Base-by-base conservation (phyloP, 108 stramenopile species). In the Cyclotella baltica region DNA sequence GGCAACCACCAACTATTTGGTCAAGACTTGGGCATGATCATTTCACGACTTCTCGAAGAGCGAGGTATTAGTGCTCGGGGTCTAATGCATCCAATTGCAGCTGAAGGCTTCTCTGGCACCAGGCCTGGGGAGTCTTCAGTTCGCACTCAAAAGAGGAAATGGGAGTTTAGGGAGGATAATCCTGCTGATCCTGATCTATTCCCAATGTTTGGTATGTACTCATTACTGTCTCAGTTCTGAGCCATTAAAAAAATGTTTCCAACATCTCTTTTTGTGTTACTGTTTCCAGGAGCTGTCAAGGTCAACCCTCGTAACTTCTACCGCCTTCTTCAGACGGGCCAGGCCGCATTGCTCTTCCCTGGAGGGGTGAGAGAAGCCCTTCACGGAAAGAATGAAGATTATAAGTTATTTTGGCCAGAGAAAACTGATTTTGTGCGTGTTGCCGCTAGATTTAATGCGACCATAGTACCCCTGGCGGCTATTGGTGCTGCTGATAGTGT, bases 401-500 rank as follows among this genome's bases (percentile, higher is more conserved):
- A 98, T 74, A 63, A 94, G 65, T 73, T 98, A 25, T 96, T 95
- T 68, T 98, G 98, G 98, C 96, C 96, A 0, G 91, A 92, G 53
- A 92, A 92, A 79, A 76, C 81, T 25, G 98, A 98, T 63, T 98
- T 98, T 82, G 95, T 98, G 9, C 73, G 98, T 43, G 86, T 94
- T 2, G 98, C 98, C 6, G 94, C 92, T 30, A 78, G 72, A 50
- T 97, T 94, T 80, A 96, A 97, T 72, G 96, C 98, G 1, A 96
- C 94, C 3, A 96, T 98, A 35, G 84, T 98, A 27, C 95, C 98
- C 1, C 55, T 98, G 47, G 88, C 88, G 71, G 96, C 96, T 8
- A 86, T 97, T 23, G 98, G 98, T 31, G 90, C 96, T 47, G 95
- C 92, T 18, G 97, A 98, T 67, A 83, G 83, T 68, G 83, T 82